Evolutionary conservation across 805 yeast genomes (phyloP).

Genomic region (Vanderwaltozyma yarrowii): DNA sequence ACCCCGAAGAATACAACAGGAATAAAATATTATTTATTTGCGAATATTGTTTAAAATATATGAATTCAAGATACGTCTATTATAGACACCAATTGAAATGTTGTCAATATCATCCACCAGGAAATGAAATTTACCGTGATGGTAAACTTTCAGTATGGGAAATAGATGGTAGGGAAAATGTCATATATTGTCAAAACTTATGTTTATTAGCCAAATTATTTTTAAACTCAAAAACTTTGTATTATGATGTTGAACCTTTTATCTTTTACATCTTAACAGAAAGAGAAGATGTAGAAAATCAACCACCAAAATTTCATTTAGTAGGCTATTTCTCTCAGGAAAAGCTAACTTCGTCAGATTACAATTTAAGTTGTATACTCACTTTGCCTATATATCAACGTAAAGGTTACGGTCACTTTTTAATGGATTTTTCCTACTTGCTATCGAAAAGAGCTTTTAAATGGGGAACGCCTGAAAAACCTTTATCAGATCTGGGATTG

Average conservation of each 20-base stretch:
- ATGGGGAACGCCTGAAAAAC: conserved; percentile 92
- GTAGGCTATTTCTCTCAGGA: conserved; percentile 95
- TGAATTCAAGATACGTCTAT: conserved; percentile 54
- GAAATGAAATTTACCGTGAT: conserved; percentile 80
- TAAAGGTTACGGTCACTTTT: conserved; percentile 77
- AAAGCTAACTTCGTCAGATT: conserved; percentile 56
- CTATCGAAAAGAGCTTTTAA: conserved; percentile 62
- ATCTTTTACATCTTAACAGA: conserved; percentile 80
- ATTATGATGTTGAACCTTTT: conserved; percentile 93
- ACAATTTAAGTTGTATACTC: conserved; percentile 82
- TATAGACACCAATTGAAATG: conserved; percentile 73
- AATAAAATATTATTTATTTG: conserved; percentile 62
- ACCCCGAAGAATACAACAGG: conserved; percentile 73
- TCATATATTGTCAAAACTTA: conserved; percentile 76
- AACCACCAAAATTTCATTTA: conserved; percentile 46
- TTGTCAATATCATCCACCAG: conserved; percentile 68
- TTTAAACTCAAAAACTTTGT: conserved; percentile 81
- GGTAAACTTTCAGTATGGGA: conserved; percentile 66
- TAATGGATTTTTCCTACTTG: conserved; percentile 83
- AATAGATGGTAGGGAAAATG: conserved; percentile 80
- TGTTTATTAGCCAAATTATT: conserved; percentile 85
- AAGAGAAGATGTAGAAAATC: conserved; percentile 32
- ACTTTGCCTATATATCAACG: conserved; percentile 84
- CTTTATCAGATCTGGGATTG: conserved; percentile 77
- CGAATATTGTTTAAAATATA: conserved; percentile 74